These are phyloP conservation scores for Xylaria telfairii DNA, from an alignment of 495 filamentous ascomycete species.

Conservation along the genomic window DNA sequence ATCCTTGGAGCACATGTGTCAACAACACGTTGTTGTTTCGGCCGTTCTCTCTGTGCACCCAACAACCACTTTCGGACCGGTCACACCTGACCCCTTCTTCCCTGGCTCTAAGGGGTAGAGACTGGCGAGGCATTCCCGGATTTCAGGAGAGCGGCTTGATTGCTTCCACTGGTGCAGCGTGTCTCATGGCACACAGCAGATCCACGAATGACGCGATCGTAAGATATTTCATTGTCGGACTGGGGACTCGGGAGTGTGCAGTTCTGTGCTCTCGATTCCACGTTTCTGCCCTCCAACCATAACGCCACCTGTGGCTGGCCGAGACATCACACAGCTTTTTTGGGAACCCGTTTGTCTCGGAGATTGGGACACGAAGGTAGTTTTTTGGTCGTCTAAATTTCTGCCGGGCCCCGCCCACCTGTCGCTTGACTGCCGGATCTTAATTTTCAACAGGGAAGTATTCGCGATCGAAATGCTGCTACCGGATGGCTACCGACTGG, in stretches of 20 bases:
- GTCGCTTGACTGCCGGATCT: slow-evolving; percentile 41
- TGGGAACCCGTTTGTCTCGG: slow-evolving; percentile 20
- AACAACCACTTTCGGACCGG: slow-evolving; percentile 7
- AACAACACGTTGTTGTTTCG: slow-evolving; percentile 14
- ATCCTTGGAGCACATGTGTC: not conserved
- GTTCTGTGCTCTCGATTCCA: slow-evolving; percentile 19
- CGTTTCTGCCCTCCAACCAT: slow-evolving; percentile 15
- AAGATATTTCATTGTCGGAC: slow-evolving; percentile 15
- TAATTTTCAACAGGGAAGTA: slow-evolving; percentile 35
- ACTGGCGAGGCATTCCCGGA: slow-evolving; percentile 21
- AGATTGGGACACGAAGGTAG: slow-evolving; percentile 9
- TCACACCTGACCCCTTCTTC: slow-evolving; percentile 3
- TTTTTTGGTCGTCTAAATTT: not conserved
- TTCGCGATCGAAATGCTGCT: slow-evolving; percentile 31
- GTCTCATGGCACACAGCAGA: slow-evolving; percentile 20
- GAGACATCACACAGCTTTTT: slow-evolving; percentile 16
- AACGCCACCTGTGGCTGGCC: slow-evolving; percentile 21
- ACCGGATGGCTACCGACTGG: slow-evolving; percentile 2
- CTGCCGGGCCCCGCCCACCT: slow-evolving; percentile 35
- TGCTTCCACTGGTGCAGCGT: not conserved
- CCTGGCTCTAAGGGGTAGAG: slow-evolving; percentile 11
- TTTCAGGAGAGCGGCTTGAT: slow-evolving; percentile 8
- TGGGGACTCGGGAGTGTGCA: not conserved
- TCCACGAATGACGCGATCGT: slow-evolving; percentile 17
- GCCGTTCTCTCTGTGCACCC: slow-evolving; percentile 18